Conservation (phyloP, 2,329 filamentous ascomycete genomes). For the Aspergillus puulaauensis region DNA sequence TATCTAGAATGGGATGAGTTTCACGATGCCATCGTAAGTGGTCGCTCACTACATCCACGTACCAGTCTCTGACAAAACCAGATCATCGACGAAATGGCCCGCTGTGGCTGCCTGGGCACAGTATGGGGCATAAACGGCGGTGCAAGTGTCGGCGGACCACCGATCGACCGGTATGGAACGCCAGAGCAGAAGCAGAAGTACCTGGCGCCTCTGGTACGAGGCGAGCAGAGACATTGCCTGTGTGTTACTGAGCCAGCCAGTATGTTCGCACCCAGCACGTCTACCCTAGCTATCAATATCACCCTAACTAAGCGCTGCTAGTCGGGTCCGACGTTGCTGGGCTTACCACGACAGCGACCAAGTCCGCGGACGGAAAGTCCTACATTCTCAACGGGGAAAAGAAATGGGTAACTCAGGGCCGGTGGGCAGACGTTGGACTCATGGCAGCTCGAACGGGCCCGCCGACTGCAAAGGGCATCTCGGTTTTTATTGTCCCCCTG, state of each 20-base stretch:
- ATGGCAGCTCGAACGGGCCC: background rate
- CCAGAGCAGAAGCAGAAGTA: background rate
- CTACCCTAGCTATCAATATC: background rate
- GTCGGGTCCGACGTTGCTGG: background rate
- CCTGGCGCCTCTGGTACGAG: background rate
- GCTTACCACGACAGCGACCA: background rate
- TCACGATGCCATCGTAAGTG: background rate
- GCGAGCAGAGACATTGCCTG: background rate
- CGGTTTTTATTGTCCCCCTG: background rate
- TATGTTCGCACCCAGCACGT: background rate
- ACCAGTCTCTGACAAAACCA: background rate
- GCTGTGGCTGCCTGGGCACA: background rate
- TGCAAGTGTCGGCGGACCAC: background rate
- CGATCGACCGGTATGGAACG: background rate
- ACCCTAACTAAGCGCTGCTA: background rate
- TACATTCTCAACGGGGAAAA: background rate
- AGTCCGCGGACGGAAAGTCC: background rate
- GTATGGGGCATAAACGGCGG: background rate
- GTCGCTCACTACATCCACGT: fast-evolving
- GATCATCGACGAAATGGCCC: background rate
- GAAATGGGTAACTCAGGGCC: background rate
- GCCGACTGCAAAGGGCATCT: background rate
- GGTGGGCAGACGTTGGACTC: background rate
- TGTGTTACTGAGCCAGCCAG: background rate
- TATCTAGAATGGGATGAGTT: background rate